Base-by-base conservation (phyloP, 352 stramenopile species). In the Globisporangium apiculatum region DNA sequence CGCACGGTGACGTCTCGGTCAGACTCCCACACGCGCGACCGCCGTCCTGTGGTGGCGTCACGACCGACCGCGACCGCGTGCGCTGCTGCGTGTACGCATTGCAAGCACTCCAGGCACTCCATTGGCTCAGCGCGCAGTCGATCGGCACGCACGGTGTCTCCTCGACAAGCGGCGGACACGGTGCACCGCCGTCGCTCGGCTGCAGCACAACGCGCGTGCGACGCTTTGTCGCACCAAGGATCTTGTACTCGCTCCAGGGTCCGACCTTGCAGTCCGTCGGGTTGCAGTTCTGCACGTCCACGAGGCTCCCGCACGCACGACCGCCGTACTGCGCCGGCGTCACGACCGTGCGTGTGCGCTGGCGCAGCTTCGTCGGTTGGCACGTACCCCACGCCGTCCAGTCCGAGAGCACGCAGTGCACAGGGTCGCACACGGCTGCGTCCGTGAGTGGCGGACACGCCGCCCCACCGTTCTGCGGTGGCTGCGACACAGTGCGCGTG, bases 211-310 rank as follows among this genome's bases (percentile, higher is more conserved):
- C 61, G 0, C 78, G 61, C 14, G 64, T 73, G 6, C 78, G 78
- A 2, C 69, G 66, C 52, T 86, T 86, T 4, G 64, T 82, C 51
- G 53, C 38, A 0, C 76, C 68, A 15, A 73, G 51, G 3, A 88
- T 24, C 56, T 72, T 60, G 60, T 61, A 88, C 0, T 60, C 61
- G 10, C 69, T 73, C 75, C 75, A 88, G 8, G 67, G 69, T 36
- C 75, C 66, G 17, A 87, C 75, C 42, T 72, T 71, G 54, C 79
- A 89, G 62, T 89, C 68, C 0, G 61, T 73, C 10, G 76, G 76
- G 65, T 87, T 87, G 58, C 79, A 89, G 59, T 85, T 87, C 36
- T 83, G 71, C 31, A 63, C 58, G 8, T 86, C 71, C 0, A 73
- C 64, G 6, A 87, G 66, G 8, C 55, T 14, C 4, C 71, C 67